phyloP scores from a whole-genome alignment of 2,329 filamentous ascomycete species.

The Camptophora hylomeconis region DNA sequence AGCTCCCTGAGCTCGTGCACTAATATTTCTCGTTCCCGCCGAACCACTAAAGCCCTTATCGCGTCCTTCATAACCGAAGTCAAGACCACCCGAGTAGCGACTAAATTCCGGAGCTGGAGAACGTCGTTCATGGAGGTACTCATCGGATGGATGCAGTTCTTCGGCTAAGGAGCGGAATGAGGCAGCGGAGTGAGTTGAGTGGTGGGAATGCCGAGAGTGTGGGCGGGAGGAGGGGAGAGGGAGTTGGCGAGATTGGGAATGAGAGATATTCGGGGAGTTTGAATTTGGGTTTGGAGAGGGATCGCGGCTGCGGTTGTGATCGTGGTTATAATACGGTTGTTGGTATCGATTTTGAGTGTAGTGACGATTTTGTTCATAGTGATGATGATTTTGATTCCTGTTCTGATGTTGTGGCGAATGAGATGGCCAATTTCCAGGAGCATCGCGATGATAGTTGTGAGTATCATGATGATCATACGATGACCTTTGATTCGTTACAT shows the following conservation, averaged over 20 bases:
- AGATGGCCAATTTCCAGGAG: no score
- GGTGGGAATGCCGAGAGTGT: conserved; percentile 6
- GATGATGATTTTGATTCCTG: conserved; percentile 1
- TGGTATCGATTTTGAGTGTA: conserved; percentile 2
- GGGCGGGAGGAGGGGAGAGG: conserved; percentile 2
- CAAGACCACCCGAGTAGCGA: conserved; percentile 25
- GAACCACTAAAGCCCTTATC: conserved; percentile 23
- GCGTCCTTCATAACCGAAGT: conserved; percentile 22
- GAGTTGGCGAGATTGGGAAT: conserved; percentile 2
- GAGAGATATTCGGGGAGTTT: conserved; percentile 4
- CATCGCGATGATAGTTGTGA: no score
- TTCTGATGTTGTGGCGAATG: no score
- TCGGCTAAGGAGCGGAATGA: conserved; percentile 7
- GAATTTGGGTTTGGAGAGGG: conserved; percentile 1
- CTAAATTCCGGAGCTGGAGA: conserved; percentile 14
- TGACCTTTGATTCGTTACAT: no score
- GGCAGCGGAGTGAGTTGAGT: conserved; percentile 5
- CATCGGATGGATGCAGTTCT: conserved; percentile 10
- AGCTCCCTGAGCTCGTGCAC: conserved; percentile 5
- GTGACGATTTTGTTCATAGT: not conserved
- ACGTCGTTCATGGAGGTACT: conserved; percentile 2
- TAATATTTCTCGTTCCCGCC: conserved; percentile 20
- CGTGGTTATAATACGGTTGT: not conserved
- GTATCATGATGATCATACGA: no score
- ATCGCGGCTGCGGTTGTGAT: conserved; percentile 1